A percentile compares a stretch with the other conserved stretches of the same genome.
Conservation (phyloP, 495 filamentous ascomycete genomes). For the Talaromyces adpressus region DNA sequence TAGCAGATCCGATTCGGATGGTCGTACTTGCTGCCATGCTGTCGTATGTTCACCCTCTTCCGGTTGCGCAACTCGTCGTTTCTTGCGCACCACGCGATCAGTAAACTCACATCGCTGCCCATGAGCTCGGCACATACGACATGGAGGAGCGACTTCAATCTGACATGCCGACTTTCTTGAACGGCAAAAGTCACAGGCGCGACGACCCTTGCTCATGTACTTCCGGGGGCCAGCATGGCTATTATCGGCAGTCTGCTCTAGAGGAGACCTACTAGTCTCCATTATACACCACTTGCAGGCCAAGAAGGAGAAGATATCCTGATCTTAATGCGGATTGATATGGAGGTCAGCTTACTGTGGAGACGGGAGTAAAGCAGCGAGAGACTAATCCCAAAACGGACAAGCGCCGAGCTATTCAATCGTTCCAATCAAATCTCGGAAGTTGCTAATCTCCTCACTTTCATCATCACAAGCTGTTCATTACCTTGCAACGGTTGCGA, state of each 20-base stretch:
- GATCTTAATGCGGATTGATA: neutral
- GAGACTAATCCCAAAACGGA: neutral
- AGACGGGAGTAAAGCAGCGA: neutral
- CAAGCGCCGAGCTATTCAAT: neutral
- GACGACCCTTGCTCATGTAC: conserved; percentile 3
- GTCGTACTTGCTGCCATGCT: neutral
- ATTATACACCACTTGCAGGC: neutral
- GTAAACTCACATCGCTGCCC: conserved; percentile 3
- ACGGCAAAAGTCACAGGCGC: conserved; percentile 2
- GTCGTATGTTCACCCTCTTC: neutral
- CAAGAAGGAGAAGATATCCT: neutral
- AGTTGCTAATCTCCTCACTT: neutral
- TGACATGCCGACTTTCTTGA: conserved; percentile 4
- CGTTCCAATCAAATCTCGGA: neutral
- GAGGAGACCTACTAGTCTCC: neutral
- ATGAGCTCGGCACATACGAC: conserved; percentile 5
- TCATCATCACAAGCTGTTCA: neutral
- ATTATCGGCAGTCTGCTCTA: neutral
- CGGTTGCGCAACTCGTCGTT: neutral
- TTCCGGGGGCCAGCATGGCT: neutral
- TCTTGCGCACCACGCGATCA: conserved; percentile 1
- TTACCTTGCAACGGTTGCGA: too few relatives aligned
- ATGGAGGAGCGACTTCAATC: neutral
- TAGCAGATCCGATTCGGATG: neutral
- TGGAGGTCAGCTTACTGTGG: neutral